Percentiles rank a stretch among this genome's conserved stretches.
These are phyloP conservation scores for Diatrype stigma DNA, from an alignment of 2,329 filamentous ascomycete species.

Conservation along the genomic window DNA sequence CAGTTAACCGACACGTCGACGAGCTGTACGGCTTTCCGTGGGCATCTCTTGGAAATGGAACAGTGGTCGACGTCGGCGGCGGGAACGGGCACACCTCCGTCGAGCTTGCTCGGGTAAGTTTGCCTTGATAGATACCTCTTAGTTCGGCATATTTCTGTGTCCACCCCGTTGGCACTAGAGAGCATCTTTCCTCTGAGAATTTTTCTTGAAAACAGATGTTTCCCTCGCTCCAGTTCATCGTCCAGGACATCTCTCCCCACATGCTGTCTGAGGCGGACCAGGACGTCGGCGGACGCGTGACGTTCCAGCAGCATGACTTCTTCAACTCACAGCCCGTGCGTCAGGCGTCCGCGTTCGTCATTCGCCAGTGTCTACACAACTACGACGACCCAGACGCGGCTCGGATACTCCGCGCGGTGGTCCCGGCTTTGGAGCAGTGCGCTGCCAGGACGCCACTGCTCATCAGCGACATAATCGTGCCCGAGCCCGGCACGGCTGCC, in stretches of 20 bases:
- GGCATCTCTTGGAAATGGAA: constrained; percentile 18
- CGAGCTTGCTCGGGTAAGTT: constrained; percentile 19
- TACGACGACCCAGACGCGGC: constrained; percentile 4
- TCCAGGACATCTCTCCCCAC: constrained; percentile 7
- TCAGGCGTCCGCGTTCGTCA: constrained; percentile 1
- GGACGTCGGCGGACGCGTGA: constrained; percentile 1
- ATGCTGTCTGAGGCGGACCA: constrained; percentile 1
- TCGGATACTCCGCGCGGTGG: constrained; percentile 8
- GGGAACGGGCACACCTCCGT: constrained; percentile 20
- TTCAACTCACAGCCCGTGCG: constrained; percentile 7
- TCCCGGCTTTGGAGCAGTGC: constrained; percentile 13
- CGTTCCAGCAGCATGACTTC: constrained; percentile 10
- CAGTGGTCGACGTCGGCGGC: constrained; percentile 28
- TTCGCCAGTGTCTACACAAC: constrained; percentile 10
- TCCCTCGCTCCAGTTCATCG: constrained; percentile 5
- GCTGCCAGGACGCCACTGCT: constrained; percentile 22
- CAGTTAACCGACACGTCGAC: constrained; percentile 22
- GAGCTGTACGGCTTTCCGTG: constrained; percentile 22
- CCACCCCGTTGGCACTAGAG: too few relatives aligned
- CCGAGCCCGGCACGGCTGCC: constrained; percentile 16
- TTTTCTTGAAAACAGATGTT: not conserved
- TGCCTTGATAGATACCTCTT: not conserved
- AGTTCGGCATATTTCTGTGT: not conserved
- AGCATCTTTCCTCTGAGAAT: not conserved
- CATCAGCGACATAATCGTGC: constrained; percentile 29